Evolutionary conservation across 208 protist species (phyloP).

Genomic region (Trypanosoma avium): DNA sequence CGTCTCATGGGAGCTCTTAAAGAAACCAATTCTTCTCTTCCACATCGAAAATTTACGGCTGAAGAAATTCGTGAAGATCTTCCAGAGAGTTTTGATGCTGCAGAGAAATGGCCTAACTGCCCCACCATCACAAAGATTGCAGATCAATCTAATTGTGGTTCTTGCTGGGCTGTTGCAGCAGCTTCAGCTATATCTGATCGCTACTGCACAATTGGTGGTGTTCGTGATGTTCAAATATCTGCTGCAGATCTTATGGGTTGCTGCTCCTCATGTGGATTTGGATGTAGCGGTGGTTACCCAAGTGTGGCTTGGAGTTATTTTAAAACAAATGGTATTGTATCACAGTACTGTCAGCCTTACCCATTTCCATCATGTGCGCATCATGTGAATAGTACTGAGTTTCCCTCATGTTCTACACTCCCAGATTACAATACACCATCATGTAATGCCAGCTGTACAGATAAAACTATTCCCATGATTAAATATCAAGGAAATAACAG

Average conservation of each 20-base stretch:
- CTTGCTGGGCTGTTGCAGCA: conserved; percentile 92
- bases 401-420: conserved; percentile 63
- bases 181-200: conserved; percentile 84
- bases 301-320: conserved; percentile 73
- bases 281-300: conserved; percentile 85
- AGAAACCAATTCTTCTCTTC: conserved; percentile 30
- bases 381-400: conserved; percentile 52
- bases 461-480: conserved; percentile 25
- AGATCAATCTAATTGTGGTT: conserved; percentile 89
- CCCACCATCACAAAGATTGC: conserved; percentile 65
- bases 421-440: conserved; percentile 72
- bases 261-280: conserved; percentile 73
- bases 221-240: conserved; percentile 56
- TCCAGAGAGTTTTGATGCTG: conserved; percentile 62
- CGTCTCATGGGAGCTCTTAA: conserved; percentile 47
- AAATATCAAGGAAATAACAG: conserved; percentile 54
- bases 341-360: conserved; percentile 84
- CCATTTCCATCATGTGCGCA: conserved; percentile 74
- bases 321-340: conserved; percentile 55
- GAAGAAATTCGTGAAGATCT: conserved; percentile 40
- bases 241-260: conserved; percentile 80
- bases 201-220: conserved; percentile 80
- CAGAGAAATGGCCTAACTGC: conserved; percentile 64
- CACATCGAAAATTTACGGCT: conserved; percentile 43
- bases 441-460: conserved; percentile 69